phyloP scores from a whole-genome alignment of 2,329 filamentous ascomycete genomes.

The Epichloe glyceriae region DNA sequence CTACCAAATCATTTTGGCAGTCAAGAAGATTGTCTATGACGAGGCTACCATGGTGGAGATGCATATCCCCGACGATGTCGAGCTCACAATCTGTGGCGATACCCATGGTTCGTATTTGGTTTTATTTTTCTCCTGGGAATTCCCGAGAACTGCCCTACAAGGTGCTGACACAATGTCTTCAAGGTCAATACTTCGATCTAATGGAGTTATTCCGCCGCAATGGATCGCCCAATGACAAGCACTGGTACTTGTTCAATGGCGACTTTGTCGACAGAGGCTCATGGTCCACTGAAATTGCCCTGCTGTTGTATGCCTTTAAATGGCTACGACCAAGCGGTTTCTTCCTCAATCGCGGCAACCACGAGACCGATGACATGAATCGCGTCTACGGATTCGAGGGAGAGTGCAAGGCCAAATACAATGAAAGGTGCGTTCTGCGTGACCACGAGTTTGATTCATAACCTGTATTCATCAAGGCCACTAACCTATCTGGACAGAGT shows the following conservation, averaged over 20 bases:
- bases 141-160: background rate
- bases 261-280: constrained; percentile 97
- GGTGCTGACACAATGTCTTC: background rate
- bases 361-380: constrained; percentile 99
- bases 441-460: background rate
- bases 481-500: constrained; percentile 33
- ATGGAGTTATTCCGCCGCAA: constrained; percentile 93
- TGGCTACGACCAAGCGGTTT: constrained; percentile 79
- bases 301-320: constrained; percentile 92
- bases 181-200: constrained; percentile 93
- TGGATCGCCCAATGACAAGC: constrained; percentile 69
- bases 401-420: constrained; percentile 97
- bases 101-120: constrained; percentile 61
- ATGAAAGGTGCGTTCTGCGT: constrained; percentile 45
- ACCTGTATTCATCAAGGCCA: background rate
- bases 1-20: constrained; percentile 86
- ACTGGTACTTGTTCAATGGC: constrained; percentile 95
- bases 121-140: background rate
- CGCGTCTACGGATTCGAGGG: constrained; percentile 96
- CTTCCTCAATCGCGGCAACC: constrained; percentile 95
- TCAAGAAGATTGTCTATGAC: constrained; percentile 78
- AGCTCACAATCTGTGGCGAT: constrained; percentile 90
- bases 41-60: constrained; percentile 97
- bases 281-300: constrained; percentile 94
- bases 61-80: constrained; percentile 61